Percentiles rank a stretch among this genome's conserved stretches.
These are phyloP conservation scores for Schizophyllum commune DNA, from an alignment of 1,284 basidiomycete genomes.

Conservation along the genomic window DNA sequence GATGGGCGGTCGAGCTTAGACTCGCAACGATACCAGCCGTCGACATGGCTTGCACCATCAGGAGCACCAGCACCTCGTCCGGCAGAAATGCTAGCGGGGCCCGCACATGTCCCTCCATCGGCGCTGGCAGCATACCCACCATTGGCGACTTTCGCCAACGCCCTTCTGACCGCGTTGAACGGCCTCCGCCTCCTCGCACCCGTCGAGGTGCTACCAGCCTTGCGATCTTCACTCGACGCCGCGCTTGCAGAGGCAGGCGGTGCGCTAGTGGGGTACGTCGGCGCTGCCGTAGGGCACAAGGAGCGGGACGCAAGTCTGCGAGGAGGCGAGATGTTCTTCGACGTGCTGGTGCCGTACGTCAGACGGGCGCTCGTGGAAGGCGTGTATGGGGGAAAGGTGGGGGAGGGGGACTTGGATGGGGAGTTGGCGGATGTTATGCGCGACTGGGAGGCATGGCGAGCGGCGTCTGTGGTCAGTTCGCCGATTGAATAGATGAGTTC, in stretches of 20 bases:
- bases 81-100: constrained; percentile 9
- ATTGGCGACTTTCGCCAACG: constrained; percentile 71
- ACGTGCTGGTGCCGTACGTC: constrained; percentile 61
- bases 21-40: constrained; percentile 24
- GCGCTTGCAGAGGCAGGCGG: constrained; percentile 39
- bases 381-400: constrained; percentile 48
- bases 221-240: constrained; percentile 42
- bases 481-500: background rate
- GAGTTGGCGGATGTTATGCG: constrained; percentile 8
- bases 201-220: constrained; percentile 37
- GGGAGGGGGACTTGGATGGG: constrained; percentile 10
- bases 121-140: constrained; percentile 71
- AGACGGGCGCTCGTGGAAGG: constrained; percentile 63
- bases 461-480: background rate
- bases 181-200: constrained; percentile 78
- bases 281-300: constrained; percentile 21
- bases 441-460: constrained; percentile 24
- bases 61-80: too few species aligned
- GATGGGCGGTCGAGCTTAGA: constrained; percentile 2
- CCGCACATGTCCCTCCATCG: constrained; percentile 56
- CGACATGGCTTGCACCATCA: constrained; percentile 40
- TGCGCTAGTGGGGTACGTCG: constrained; percentile 36
- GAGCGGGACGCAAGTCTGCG: constrained; percentile 35
- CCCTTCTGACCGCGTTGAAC: constrained; percentile 71
- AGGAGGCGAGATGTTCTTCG: constrained; percentile 49